Evolutionary conservation across 1,139 yeast genomes (phyloP).

Genomic region (Blastobotrys ciferrii): DNA sequence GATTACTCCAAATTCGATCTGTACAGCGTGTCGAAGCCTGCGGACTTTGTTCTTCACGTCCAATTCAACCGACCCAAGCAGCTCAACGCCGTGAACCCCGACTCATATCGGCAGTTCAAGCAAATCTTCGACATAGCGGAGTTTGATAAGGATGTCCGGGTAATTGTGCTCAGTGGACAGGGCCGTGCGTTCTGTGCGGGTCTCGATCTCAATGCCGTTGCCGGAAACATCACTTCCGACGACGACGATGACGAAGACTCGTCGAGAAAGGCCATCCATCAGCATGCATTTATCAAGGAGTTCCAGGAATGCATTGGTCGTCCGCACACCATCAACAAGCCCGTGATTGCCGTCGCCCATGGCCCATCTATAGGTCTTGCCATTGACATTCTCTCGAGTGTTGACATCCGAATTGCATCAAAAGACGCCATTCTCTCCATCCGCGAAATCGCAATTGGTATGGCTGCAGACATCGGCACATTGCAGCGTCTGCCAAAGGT

Average conservation of each 20-base stretch:
- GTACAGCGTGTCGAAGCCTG: constrained; percentile 25
- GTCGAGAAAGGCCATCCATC: constrained; percentile 37
- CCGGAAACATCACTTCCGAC: constrained; percentile 8
- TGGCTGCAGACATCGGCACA: constrained; percentile 79
- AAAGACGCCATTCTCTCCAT: constrained; percentile 56
- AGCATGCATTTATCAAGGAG: constrained; percentile 40
- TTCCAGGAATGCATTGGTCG: constrained; percentile 55
- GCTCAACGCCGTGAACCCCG: constrained; percentile 58
- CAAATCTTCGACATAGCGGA: constrained; percentile 51
- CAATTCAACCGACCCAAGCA: constrained; percentile 62
- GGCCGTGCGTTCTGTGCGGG: constrained; percentile 68
- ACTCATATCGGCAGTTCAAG: constrained; percentile 56
- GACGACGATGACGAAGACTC: constrained; percentile 34
- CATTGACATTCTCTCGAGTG: constrained; percentile 60
- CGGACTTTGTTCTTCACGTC: constrained; percentile 54
- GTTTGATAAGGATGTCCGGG: constrained; percentile 46
- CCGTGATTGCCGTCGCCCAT: constrained; percentile 48
- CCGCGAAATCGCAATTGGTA: constrained; percentile 70
- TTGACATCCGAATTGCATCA: constrained; percentile 58
- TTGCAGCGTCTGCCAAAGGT: constrained; percentile 63
- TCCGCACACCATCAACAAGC: constrained; percentile 35
- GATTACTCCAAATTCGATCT: constrained; percentile 24
- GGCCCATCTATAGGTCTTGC: constrained; percentile 61
- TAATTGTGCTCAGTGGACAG: constrained; percentile 56
- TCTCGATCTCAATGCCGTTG: constrained; percentile 46